phyloP scores from a whole-genome alignment of 331 rosid genomes.

The Dryas integrifolia region DNA sequence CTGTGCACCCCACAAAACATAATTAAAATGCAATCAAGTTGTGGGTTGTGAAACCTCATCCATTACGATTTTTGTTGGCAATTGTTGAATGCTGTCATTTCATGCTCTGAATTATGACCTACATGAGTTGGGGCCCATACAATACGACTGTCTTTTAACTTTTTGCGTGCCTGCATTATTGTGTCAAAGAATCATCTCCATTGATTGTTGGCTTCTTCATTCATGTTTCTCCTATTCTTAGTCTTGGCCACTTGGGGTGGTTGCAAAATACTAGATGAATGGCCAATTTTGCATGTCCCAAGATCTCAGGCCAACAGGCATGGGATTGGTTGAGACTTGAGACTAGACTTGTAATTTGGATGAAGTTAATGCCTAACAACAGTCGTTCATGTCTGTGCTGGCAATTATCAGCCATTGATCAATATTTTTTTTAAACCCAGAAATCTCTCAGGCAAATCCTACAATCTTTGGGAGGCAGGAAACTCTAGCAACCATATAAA shows the following conservation, averaged over 20 bases:
- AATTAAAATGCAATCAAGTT: background rate
- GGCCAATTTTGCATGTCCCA: no score
- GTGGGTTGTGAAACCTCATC: background rate
- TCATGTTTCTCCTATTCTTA: background rate
- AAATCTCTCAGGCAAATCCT: no score
- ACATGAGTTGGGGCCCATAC: background rate
- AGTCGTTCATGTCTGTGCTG: background rate
- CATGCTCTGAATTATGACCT: slow-evolving; percentile 3
- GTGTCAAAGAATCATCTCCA: background rate
- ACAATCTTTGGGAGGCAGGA: no score
- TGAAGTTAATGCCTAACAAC: background rate
- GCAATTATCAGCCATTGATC: no score
- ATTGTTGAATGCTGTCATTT: background rate
- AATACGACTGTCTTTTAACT: background rate
- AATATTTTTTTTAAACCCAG: no score
- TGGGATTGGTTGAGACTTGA: no score
- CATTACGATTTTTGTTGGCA: background rate
- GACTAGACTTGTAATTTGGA: background rate
- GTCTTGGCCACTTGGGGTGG: no score
- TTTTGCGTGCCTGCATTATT: background rate
- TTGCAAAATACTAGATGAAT: no score
- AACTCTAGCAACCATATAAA: background rate
- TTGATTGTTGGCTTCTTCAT: slow-evolving; percentile 6
- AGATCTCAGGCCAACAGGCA: no score
- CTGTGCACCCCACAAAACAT: background rate